A percentile compares a stretch with the other conserved stretches of the same genome.
These are phyloP conservation scores for Pleurotus tuoliensis DNA, from an alignment of 768 basidiomycete genomes.

Conservation along the genomic window DNA sequence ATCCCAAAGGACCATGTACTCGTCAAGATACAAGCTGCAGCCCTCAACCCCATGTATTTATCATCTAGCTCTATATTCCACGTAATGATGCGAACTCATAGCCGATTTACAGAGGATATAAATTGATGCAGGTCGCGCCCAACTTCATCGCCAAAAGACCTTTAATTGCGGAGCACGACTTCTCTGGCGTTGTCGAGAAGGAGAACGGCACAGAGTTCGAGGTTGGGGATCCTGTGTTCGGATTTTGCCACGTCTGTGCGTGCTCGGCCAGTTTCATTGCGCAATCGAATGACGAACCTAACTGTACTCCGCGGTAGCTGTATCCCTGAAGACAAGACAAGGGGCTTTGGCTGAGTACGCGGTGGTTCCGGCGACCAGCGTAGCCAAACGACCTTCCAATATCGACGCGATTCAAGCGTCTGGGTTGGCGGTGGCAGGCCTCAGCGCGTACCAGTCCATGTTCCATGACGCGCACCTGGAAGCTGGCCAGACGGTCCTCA, in stretches of 20 bases:
- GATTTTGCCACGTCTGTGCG: slow-evolving; percentile 40
- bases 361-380: slow-evolving; percentile 34
- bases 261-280: background rate
- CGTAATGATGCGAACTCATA: background rate
- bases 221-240: slow-evolving; percentile 63
- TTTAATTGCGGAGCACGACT: slow-evolving; percentile 54
- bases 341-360: slow-evolving; percentile 61
- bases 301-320: slow-evolving; percentile 20
- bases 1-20: slow-evolving; percentile 42
- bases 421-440: slow-evolving; percentile 51
- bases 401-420: slow-evolving; percentile 56
- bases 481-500: slow-evolving; percentile 54
- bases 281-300: background rate
- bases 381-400: slow-evolving; percentile 43
- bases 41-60: slow-evolving; percentile 66
- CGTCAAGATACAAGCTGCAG: slow-evolving; percentile 48
- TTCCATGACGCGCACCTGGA: slow-evolving; percentile 46
- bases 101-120: slow-evolving; percentile 47
- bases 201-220: slow-evolving; percentile 48
- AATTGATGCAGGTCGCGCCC: slow-evolving; percentile 47
- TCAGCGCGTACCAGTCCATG: slow-evolving; percentile 59
- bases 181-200: slow-evolving; percentile 60
- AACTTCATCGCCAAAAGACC: slow-evolving; percentile 45
- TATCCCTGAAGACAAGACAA: slow-evolving; percentile 34
- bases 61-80: background rate